Conservation (phyloP, 805 yeast genomes). For the Wickerhamiella parazyma region DNA sequence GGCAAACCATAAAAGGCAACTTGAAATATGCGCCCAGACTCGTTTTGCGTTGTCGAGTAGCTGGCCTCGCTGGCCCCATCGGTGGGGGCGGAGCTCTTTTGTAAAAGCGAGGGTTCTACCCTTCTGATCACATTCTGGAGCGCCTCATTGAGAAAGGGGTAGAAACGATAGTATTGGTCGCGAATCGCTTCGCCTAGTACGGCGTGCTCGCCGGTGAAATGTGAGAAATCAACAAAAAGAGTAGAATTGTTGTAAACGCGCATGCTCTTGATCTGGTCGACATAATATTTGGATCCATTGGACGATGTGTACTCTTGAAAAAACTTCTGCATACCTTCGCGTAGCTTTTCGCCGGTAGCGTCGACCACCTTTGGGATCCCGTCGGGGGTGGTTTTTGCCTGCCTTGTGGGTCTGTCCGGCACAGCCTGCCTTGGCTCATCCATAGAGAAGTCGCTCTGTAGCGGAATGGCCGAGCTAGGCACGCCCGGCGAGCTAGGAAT, state of each 20-base stretch:
- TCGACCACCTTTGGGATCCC: slow-evolving; percentile 74
- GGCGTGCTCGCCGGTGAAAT: slow-evolving; percentile 54
- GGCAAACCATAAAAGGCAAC: slow-evolving; percentile 83
- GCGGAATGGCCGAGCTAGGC: slow-evolving; percentile 1
- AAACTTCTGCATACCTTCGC: slow-evolving; percentile 80
- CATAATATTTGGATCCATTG: slow-evolving; percentile 38
- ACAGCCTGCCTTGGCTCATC: background rate
- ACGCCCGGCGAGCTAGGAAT: slow-evolving; percentile 9
- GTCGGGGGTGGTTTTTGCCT: background rate
- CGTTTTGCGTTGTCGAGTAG: slow-evolving; percentile 17
- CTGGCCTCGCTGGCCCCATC: slow-evolving; percentile 1
- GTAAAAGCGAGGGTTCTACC: slow-evolving; percentile 58
- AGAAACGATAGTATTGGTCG: slow-evolving; percentile 84
- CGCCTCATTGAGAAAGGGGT: slow-evolving; percentile 71
- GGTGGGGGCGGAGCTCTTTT: background rate
- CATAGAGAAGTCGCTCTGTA: slow-evolving; percentile 5
- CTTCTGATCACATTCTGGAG: slow-evolving; percentile 57
- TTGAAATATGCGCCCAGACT: slow-evolving; percentile 67
- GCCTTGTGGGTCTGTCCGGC: background rate
- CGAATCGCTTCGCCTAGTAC: slow-evolving; percentile 72
- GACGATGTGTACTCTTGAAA: slow-evolving; percentile 48
- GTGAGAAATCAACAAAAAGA: slow-evolving; percentile 73
- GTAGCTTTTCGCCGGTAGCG: slow-evolving; percentile 84
- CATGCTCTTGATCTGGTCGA: slow-evolving; percentile 74
- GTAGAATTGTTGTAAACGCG: slow-evolving; percentile 61